phyloP scores from a whole-genome alignment of 495 filamentous ascomycete genomes.

The Elaphomyces granulatus region DNA sequence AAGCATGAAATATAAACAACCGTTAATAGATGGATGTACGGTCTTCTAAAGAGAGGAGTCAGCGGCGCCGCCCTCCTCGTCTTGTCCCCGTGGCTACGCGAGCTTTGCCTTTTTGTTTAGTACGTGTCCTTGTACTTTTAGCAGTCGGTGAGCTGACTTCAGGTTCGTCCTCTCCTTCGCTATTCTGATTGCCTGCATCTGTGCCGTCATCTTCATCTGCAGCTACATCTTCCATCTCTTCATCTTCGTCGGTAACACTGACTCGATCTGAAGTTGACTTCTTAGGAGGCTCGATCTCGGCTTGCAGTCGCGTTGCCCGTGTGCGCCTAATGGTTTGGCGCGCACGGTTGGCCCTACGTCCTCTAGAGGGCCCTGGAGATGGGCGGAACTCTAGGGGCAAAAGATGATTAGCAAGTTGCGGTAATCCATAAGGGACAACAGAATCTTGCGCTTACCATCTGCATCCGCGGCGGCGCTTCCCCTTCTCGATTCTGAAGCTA shows the following conservation, averaged over 20 bases:
- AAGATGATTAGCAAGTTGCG: too few species aligned
- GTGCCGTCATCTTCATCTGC: slow-evolving; percentile 26
- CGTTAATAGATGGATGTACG: too few species aligned
- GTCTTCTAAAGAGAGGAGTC: too few species aligned
- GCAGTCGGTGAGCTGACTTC: slow-evolving; percentile 24
- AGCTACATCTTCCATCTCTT: slow-evolving; percentile 28
- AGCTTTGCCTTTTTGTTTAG: slow-evolving; percentile 27
- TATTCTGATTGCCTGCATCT: slow-evolving; percentile 16
- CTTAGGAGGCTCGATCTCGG: slow-evolving; percentile 23
- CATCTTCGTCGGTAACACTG: slow-evolving; percentile 24
- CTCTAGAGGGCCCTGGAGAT: slow-evolving; percentile 34
- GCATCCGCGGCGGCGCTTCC: slow-evolving; percentile 36
- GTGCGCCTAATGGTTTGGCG: slow-evolving; percentile 26
- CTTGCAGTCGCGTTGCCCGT: slow-evolving; percentile 29
- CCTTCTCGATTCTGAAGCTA: slow-evolving; percentile 33
- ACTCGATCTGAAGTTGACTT: slow-evolving; percentile 9
- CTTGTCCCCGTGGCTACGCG: slow-evolving; percentile 17
- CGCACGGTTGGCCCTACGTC: slow-evolving; percentile 27
- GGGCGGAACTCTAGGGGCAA: slow-evolving; percentile 29
- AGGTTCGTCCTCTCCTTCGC: slow-evolving; percentile 16
- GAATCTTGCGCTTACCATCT: slow-evolving; percentile 39
- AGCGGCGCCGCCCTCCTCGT: slow-evolving; percentile 26
- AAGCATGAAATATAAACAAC: too few species aligned
- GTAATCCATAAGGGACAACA: too few species aligned
- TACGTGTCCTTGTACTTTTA: slow-evolving; percentile 27